These are phyloP conservation scores for Sphaerobolus stellatus DNA, from an alignment of 1,284 basidiomycete genomes.

Conservation along the genomic window DNA sequence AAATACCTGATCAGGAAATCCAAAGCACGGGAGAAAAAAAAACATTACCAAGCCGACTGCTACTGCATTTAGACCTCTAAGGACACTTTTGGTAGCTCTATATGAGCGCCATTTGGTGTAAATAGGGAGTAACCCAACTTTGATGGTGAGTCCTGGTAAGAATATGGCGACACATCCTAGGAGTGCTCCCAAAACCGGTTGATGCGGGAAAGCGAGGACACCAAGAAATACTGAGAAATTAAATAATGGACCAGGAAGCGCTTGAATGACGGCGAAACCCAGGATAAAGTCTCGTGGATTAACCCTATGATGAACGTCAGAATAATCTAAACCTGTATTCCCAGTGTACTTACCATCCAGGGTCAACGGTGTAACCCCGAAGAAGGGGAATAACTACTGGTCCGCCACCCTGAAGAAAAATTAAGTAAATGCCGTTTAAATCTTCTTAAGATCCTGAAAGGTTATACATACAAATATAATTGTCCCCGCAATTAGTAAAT, in stretches of 20 bases:
- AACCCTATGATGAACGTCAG: conserved; percentile 23
- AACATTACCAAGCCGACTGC: conserved; percentile 56
- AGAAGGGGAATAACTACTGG: conserved; percentile 61
- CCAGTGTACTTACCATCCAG: conserved; percentile 36
- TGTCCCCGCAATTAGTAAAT: conserved; percentile 43
- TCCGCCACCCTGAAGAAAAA: conserved; percentile 61
- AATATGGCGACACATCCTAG: conserved; percentile 52
- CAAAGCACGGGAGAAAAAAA: conserved; percentile 33
- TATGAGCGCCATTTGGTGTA: conserved; percentile 45
- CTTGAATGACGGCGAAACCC: conserved; percentile 55
- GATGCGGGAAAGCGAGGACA: conserved; percentile 38
- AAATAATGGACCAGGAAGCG: conserved; percentile 58
- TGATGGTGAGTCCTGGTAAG: conserved; percentile 50
- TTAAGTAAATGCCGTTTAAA: conserved; percentile 13
- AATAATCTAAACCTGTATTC: not conserved
- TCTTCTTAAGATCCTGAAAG: conserved; percentile 37
- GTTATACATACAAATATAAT: conserved; percentile 43
- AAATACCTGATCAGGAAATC: conserved; percentile 45
- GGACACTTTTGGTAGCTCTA: conserved; percentile 37
- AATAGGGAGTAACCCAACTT: conserved; percentile 49
- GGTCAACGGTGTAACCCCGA: conserved; percentile 54
- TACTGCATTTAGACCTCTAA: conserved; percentile 55
- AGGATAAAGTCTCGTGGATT: conserved; percentile 55
- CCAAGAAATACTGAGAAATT: conserved; percentile 59
- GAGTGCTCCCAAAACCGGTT: conserved; percentile 42